phyloP scores from a whole-genome alignment of 1,284 basidiomycete genomes.

The Naganishia sp. region DNA sequence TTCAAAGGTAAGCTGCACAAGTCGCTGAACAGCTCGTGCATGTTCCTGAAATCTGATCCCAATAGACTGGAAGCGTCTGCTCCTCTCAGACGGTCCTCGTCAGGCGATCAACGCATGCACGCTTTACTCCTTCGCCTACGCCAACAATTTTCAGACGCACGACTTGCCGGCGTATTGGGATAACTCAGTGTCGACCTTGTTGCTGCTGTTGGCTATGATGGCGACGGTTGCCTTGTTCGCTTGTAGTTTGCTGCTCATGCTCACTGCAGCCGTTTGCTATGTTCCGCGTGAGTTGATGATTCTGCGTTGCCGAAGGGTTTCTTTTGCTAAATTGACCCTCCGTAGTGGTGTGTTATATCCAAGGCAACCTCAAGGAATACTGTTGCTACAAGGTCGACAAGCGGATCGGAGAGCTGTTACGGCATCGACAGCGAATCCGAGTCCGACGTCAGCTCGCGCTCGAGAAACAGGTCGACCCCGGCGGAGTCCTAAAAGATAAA shows the following conservation, averaged over 20 bases:
- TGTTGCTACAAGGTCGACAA: constrained; percentile 99
- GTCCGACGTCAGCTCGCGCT: constrained; percentile 76
- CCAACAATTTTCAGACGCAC: constrained; percentile 65
- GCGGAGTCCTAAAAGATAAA: constrained; percentile 85
- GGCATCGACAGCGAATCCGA: constrained; percentile 83
- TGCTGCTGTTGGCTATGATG: constrained; percentile 81
- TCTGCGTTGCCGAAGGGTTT: not conserved
- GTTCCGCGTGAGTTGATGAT: constrained; percentile 60
- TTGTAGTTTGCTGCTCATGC: constrained; percentile 76
- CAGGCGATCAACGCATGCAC: constrained; percentile 95
- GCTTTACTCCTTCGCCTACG: constrained; percentile 84
- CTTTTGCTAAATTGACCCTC: not conserved
- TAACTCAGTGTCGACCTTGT: constrained; percentile 68
- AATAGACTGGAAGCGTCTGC: constrained; percentile 88
- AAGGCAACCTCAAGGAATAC: constrained; percentile 96
- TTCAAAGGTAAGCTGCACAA: constrained; percentile 79
- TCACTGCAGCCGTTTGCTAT: constrained; percentile 83
- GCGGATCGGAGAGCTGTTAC: constrained; percentile 92
- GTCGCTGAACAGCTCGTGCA: no score
- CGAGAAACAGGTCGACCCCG: constrained; percentile 88
- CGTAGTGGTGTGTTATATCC: constrained; percentile 80
- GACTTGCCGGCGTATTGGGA: constrained; percentile 65
- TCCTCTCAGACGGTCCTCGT: constrained; percentile 94
- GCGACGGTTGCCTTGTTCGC: constrained; percentile 87
- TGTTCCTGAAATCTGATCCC: not conserved